phyloP scores from a whole-genome alignment of 2,329 filamentous ascomycete genomes.

The Decorospora gaudefroyi region DNA sequence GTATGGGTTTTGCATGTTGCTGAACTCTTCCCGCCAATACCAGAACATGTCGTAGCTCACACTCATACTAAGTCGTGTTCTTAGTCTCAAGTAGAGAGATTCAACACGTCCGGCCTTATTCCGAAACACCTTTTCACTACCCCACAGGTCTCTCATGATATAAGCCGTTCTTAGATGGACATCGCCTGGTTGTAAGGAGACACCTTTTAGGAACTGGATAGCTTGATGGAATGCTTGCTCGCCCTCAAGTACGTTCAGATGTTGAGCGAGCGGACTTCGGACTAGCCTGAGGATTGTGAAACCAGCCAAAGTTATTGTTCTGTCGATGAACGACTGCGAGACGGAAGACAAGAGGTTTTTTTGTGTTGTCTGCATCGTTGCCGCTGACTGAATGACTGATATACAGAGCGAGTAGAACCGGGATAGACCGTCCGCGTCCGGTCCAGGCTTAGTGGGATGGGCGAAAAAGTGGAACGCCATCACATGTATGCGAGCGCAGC shows the following conservation, averaged over 20 bases:
- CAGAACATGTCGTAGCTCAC: conserved; percentile 49
- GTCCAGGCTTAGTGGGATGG: conserved; percentile 31
- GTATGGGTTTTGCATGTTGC: conserved; percentile 45
- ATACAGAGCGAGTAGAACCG: conserved; percentile 43
- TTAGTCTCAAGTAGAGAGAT: conserved; percentile 37
- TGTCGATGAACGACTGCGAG: conserved; percentile 42
- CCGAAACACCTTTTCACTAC: conserved; percentile 40
- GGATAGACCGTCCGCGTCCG: conserved; percentile 35
- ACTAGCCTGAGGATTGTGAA: conserved; percentile 42
- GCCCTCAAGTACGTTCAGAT: conserved; percentile 42
- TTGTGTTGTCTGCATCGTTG: conserved; percentile 25
- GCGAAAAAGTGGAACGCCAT: conserved; percentile 47
- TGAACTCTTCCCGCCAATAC: conserved; percentile 48
- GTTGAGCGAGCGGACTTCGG: conserved; percentile 37
- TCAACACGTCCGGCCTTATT: conserved; percentile 41
- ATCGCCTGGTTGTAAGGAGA: conserved; percentile 43
- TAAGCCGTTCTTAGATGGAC: conserved; percentile 35
- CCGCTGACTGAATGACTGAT: conserved; percentile 36
- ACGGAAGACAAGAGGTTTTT: conserved; percentile 34
- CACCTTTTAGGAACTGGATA: conserved; percentile 39
- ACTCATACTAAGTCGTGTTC: conserved; percentile 46
- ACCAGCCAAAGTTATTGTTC: conserved; percentile 41
- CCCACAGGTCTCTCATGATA: conserved; percentile 46
- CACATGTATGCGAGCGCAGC: conserved; percentile 44
- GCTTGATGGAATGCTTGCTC: conserved; percentile 42